These are phyloP conservation scores for Ramaria sp. DNA, from an alignment of 768 basidiomycete genomes.

Conservation along the genomic window DNA sequence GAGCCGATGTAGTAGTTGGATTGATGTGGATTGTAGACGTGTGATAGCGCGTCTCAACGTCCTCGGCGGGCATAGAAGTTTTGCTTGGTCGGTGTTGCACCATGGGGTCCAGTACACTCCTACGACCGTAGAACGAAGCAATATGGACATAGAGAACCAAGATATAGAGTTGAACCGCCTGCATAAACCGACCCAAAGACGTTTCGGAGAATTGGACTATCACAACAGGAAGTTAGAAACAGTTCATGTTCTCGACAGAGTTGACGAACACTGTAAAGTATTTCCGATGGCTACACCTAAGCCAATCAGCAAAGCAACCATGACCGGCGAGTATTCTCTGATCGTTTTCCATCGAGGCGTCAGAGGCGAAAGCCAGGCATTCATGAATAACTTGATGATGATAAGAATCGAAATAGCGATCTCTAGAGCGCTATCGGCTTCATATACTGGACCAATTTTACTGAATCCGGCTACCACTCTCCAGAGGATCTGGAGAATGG, in stretches of 20 bases:
- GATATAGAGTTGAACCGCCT: slow-evolving; percentile 50
- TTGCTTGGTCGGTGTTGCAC: background rate
- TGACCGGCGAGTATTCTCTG: slow-evolving; percentile 35
- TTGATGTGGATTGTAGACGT: background rate
- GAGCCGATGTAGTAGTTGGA: background rate
- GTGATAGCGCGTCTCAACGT: background rate
- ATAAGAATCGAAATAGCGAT: slow-evolving; percentile 48
- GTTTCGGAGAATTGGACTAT: slow-evolving; percentile 63
- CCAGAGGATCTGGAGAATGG: slow-evolving; percentile 56
- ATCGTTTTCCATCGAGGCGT: slow-evolving; percentile 33
- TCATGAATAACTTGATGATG: slow-evolving; percentile 51
- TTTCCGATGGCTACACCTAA: slow-evolving; percentile 45
- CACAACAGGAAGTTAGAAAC: slow-evolving; percentile 10
- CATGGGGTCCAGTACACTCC: background rate
- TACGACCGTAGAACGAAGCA: slow-evolving; percentile 24
- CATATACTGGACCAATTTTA: slow-evolving; percentile 39
- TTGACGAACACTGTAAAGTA: slow-evolving; percentile 19
- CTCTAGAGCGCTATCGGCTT: slow-evolving; percentile 46
- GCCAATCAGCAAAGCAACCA: slow-evolving; percentile 43
- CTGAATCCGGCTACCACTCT: slow-evolving; percentile 31
- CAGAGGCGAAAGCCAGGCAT: slow-evolving; percentile 36
- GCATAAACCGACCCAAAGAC: slow-evolving; percentile 52
- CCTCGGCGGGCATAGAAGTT: background rate
- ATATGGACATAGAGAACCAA: slow-evolving; percentile 50
- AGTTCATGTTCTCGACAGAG: background rate